Conservation (phyloP, 805 yeast genomes). For the Cyberlindnera meyerae region DNA sequence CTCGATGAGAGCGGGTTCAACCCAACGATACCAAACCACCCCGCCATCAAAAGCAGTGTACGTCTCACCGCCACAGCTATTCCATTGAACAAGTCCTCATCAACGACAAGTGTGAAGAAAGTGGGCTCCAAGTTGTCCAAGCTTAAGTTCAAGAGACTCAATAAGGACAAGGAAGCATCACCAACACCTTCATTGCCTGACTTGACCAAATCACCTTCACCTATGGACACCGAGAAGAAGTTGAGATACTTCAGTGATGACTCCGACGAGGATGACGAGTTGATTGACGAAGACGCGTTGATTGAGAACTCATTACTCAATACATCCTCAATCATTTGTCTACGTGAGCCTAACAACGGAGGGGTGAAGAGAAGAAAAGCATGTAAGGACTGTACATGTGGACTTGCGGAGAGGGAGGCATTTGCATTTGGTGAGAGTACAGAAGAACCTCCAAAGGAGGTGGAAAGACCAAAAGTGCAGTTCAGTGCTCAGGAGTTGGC, state of each 20-base stretch:
- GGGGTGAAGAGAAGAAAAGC: slow-evolving; percentile 73
- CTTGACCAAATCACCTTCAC: slow-evolving; percentile 10
- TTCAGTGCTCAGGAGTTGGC: slow-evolving; percentile 67
- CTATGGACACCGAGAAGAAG: slow-evolving; percentile 16
- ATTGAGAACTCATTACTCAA: slow-evolving; percentile 28
- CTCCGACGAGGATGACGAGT: slow-evolving; percentile 26
- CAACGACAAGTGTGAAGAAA: slow-evolving; percentile 6
- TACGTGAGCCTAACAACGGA: slow-evolving; percentile 50
- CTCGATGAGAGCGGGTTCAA: slow-evolving; percentile 20
- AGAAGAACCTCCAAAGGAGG: slow-evolving; percentile 33
- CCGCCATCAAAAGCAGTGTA: slow-evolving; percentile 20
- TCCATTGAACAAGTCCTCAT: slow-evolving; percentile 4
- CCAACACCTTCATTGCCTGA: slow-evolving; percentile 20
- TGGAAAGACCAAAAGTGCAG: slow-evolving; percentile 42
- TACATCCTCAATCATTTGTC: slow-evolving; percentile 34
- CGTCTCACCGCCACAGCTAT: slow-evolving; percentile 10
- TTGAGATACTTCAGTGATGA: slow-evolving; percentile 22
- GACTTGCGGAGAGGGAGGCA: slow-evolving; percentile 84
- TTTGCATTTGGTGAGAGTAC: slow-evolving; percentile 39
- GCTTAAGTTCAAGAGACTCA: slow-evolving; percentile 24
- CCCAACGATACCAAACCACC: slow-evolving; percentile 23
- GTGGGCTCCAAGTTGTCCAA: slow-evolving; percentile 24
- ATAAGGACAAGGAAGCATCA: slow-evolving; percentile 12
- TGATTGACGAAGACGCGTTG: slow-evolving; percentile 37
- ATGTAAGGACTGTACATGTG: slow-evolving; percentile 98